Conservation (phyloP, 2,329 filamentous ascomycete species). For the Neofusicoccum sp. region DNA sequence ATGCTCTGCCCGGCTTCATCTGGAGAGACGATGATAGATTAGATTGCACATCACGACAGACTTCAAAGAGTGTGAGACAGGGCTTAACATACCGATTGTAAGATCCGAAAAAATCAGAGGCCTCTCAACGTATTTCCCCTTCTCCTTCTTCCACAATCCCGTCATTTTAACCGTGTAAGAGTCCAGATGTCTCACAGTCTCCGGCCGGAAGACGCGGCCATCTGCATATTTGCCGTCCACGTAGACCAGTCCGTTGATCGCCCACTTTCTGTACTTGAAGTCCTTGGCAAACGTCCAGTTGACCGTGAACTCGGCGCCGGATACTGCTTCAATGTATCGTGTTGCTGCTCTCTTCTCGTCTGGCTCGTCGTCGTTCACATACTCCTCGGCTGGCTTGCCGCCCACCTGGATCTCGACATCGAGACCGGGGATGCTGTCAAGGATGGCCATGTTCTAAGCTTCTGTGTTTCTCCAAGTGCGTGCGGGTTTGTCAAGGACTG, state of each 20-base stretch:
- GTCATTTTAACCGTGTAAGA: slow-evolving; percentile 11
- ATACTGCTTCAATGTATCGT: slow-evolving; percentile 34
- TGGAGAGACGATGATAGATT: background rate
- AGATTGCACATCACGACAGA: background rate
- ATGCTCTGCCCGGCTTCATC: slow-evolving; percentile 7
- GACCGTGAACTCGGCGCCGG: slow-evolving; percentile 28
- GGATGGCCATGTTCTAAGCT: background rate
- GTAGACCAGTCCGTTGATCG: slow-evolving; percentile 19
- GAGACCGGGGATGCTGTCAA: background rate
- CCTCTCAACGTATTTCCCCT: background rate
- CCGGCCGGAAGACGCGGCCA: slow-evolving; percentile 5
- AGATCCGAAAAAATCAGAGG: slow-evolving; percentile 5
- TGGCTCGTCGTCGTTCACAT: slow-evolving; percentile 23
- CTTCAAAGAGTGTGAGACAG: background rate
- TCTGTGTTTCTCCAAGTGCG: background rate
- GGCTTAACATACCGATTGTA: background rate
- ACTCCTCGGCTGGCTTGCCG: slow-evolving; percentile 26
- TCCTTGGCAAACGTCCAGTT: slow-evolving; percentile 18
- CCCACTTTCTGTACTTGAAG: slow-evolving; percentile 19
- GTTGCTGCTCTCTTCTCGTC: slow-evolving; percentile 18
- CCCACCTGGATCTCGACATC: slow-evolving; percentile 17
- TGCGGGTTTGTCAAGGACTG: background rate
- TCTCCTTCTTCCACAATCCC: slow-evolving; percentile 8
- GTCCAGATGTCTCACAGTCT: slow-evolving; percentile 1
- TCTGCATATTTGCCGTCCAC: slow-evolving; percentile 24